Base-by-base conservation (phyloP, 2,329 filamentous ascomycete species). In the Talaromyces sp. region DNA sequence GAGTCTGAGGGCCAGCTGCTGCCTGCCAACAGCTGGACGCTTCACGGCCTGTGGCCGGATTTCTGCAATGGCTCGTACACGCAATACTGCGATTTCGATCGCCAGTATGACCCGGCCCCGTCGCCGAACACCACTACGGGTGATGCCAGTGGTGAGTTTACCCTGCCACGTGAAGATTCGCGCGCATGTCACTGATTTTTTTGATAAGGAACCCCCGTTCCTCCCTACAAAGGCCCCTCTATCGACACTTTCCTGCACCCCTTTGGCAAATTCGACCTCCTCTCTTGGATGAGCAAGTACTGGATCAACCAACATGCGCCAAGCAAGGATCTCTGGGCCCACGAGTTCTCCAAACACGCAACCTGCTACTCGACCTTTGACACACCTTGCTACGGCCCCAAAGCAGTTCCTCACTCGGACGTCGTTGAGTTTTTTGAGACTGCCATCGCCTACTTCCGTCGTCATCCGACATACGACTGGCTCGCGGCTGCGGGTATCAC, bases 331-430 rank as follows among this genome's bases (percentile, higher is more conserved):
- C 84, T 90, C 75, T 89, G 86, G 86, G 86, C 74, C 44, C 86
- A 88, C 76, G 86, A 89, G 70, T 88, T 86, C 77, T 82, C 79
- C 74, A 89, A 89, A 77, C 86, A 88, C 73, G 86, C 81, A 2
- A 89, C 86, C 15, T 90, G 87, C 79, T 89, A 78, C 77, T 85
- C 81, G 54, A 88, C 83, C 63, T 89, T 89, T 69, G 85, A 88
- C 68, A 73, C 79, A 6, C 81, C 84, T 32, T 90, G 87, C 80
- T 89, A 88, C 72, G 85, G 85, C 0, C 84, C 85, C 5, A 69
- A 78, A 64, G 85, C 86, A 70, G 70, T 71, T 55, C 57, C 82
- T 65, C 82, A 87, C 72, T 76, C 82, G 63, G 86, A 89, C 27
- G 80, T 89, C 1, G 77, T 86, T 36, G 83, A 88, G 64, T 89